These are phyloP conservation scores for Trametes maxima DNA, from an alignment of 768 basidiomycete genomes.

Conservation along the genomic window DNA sequence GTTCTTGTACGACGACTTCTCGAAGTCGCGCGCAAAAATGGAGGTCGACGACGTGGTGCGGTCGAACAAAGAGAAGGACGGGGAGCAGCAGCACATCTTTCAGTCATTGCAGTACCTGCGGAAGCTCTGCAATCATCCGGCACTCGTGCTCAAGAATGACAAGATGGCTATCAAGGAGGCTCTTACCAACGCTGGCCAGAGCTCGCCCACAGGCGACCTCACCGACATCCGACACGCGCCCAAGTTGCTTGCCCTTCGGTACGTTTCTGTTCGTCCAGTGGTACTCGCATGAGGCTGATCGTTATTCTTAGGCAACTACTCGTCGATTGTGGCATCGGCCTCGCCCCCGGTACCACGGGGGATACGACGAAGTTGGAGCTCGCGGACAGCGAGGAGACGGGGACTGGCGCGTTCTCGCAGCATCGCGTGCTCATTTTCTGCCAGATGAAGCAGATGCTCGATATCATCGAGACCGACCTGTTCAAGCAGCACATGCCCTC, in stretches of 20 bases:
- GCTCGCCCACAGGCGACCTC: slow-evolving; percentile 45
- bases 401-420: slow-evolving; percentile 73
- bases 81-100: slow-evolving; percentile 85
- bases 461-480: slow-evolving; percentile 92
- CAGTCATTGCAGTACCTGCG: slow-evolving; percentile 95
- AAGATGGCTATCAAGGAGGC: slow-evolving; percentile 57
- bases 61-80: slow-evolving; percentile 40
- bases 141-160: slow-evolving; percentile 81
- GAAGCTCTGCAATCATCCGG: slow-evolving; percentile 97
- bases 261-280: slow-evolving; percentile 29
- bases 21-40: slow-evolving; percentile 69
- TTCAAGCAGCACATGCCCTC: slow-evolving; percentile 93
- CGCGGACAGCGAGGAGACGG: slow-evolving; percentile 56
- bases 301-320: slow-evolving; percentile 75
- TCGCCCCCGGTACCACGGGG: slow-evolving; percentile 39
- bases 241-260: slow-evolving; percentile 91
- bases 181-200: slow-evolving; percentile 55
- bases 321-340: slow-evolving; percentile 92
- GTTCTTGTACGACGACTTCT: slow-evolving; percentile 91
- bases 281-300: background rate
- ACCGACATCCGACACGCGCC: slow-evolving; percentile 91
- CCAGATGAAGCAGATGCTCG: slow-evolving; percentile 99
- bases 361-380: slow-evolving; percentile 71
- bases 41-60: slow-evolving; percentile 67
- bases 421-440: slow-evolving; percentile 99